Evolutionary conservation across 2,329 filamentous ascomycete species (phyloP), one percentile per base, ranked within the genome.

Genomic region (Didymella lethalis): DNA sequence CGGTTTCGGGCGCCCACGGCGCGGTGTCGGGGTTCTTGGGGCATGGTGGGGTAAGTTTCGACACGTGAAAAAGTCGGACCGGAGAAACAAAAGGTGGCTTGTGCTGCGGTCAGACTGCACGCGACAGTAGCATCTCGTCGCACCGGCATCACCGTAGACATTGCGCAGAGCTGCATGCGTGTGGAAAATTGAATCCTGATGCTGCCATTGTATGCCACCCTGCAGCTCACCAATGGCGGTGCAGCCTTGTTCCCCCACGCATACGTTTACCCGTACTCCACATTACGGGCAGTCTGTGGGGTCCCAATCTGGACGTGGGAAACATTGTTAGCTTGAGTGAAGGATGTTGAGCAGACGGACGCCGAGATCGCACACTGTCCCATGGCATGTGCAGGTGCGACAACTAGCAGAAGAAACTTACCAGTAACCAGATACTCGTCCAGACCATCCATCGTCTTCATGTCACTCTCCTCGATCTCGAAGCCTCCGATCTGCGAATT

Each of bases 361-460:
- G 65, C 61, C 63, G 63, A 64, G 53, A 34, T 64, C 54, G 63
- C 61, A 61, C 44, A 34, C 49, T 45, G 26, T 47, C 18, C 47
- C 47, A 43, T 32, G 43, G 12, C n/a, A 34, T 36, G 40, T 28
- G 48, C 25, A 40, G 31, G 7, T 28, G 7, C 38, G 44, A 53
- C 45, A 49, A 40, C 49, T 59, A 50, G 45, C 55, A 52, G 25
- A 51, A 48, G 41, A 16, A 18, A 62, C 71, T 68, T 47, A 73
- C 71, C 71, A 2, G 89, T 92, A 1, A 92, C 88, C 26, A 93
- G 80, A 68, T 86, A 84, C 77, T 93, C 90, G 73, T 93, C 89
- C 49, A 92, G 77, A 0, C 68, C 81, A 69, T 91, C 87, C 82
- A 93, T 78, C 5, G 50, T 76, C 65, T 81, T 74, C 82, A 92